phyloP scores from a whole-genome alignment of 257 asterid species.

The Lycium ferocissimum region DNA sequence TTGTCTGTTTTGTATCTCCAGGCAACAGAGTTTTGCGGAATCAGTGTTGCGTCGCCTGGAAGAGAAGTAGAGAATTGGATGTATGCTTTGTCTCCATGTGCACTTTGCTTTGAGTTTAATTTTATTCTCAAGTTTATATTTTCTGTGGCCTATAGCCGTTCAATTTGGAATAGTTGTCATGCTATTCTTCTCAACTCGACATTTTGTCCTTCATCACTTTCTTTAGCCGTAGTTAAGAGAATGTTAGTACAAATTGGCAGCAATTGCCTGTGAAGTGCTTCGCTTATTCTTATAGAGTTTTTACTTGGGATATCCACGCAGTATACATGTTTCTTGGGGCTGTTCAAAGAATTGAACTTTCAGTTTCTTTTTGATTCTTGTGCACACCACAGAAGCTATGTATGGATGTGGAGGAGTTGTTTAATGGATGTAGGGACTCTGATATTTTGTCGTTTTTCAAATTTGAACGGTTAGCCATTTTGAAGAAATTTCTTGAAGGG shows the following conservation, averaged over 20 bases:
- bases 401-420: background rate
- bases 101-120: background rate
- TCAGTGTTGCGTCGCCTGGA: constrained; percentile 72
- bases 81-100: background rate
- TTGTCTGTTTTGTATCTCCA: constrained; percentile 41
- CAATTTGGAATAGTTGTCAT: background rate
- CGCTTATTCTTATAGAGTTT: background rate
- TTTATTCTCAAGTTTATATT: background rate
- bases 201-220: background rate
- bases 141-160: background rate
- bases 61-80: constrained; percentile 54
- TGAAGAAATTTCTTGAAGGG: too few species aligned
- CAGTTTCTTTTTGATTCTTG: background rate
- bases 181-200: background rate
- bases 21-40: constrained; percentile 91
- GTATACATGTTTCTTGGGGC: background rate
- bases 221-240: background rate
- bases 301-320: background rate
- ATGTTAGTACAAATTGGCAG: constrained; percentile 10
- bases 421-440: background rate
- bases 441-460: background rate
- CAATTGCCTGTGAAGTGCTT: background rate
- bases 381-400: background rate
- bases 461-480: background rate
- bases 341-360: background rate